Percentiles rank a stretch among this genome's conserved stretches.
Evolutionary conservation across 345 rosid genomes (phyloP).

Genomic region (Aethionema arabicum): DNA sequence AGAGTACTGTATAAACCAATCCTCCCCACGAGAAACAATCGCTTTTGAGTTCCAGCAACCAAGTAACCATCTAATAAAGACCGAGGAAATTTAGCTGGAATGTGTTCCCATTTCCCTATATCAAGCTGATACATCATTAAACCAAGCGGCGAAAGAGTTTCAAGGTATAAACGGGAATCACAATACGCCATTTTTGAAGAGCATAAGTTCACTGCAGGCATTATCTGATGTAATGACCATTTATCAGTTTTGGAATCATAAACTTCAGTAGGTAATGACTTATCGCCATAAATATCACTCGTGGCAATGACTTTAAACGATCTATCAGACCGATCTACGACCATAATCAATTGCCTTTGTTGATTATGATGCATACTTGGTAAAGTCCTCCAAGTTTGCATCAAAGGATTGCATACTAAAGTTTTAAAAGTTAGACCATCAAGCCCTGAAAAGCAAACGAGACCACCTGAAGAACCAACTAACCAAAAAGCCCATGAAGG

Average conservation of each 20-base stretch:
- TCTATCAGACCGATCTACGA: constrained; percentile 65
- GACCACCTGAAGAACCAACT: constrained; percentile 89
- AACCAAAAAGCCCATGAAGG: constrained; percentile 96
- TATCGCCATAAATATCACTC: constrained; percentile 81
- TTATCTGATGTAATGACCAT: constrained; percentile 82
- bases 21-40: constrained; percentile 88
- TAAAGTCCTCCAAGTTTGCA: constrained; percentile 76
- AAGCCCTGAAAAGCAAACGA: constrained; percentile 91
- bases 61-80: constrained; percentile 90
- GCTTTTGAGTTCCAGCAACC: constrained; percentile 91
- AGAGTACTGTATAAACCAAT: constrained; percentile 92
- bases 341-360: constrained; percentile 88
- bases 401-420: constrained; percentile 85
- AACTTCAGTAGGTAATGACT: constrained; percentile 87
- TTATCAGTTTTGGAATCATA: constrained; percentile 75
- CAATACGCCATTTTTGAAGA: constrained; percentile 96
- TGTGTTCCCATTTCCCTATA: constrained; percentile 85
- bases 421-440: constrained; percentile 80
- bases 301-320: constrained; percentile 92
- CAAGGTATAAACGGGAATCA: constrained; percentile 81
- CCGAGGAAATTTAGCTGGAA: constrained; percentile 90
- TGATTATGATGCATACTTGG: constrained; percentile 87
- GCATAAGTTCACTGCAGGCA: constrained; percentile 95
- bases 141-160: constrained; percentile 95
- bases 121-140: constrained; percentile 87